Percentiles rank a stretch among this genome's conserved stretches.
These are phyloP conservation scores for Venturia aucupariae DNA, from an alignment of 2,329 filamentous ascomycete species.

Conservation along the genomic window DNA sequence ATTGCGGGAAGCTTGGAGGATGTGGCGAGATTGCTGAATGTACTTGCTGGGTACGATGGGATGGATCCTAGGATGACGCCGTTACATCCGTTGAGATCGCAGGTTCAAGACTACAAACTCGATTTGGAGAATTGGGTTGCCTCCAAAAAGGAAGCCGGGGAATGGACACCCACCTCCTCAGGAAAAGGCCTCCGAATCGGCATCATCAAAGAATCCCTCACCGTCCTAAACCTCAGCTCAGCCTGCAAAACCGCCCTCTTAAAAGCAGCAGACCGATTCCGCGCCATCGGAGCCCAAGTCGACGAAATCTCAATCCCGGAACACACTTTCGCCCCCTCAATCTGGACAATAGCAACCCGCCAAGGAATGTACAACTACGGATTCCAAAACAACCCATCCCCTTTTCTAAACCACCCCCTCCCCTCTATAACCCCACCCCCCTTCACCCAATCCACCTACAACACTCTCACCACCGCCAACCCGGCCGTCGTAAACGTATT, in stretches of 20 bases:
- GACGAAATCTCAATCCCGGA: conserved; percentile 39
- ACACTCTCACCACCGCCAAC: conserved; percentile 35
- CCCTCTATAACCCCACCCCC: conserved; percentile 21
- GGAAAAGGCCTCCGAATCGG: conserved; percentile 37
- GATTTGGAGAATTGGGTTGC: conserved; percentile 22
- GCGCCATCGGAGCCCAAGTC: conserved; percentile 35
- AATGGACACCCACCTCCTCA: conserved; percentile 24
- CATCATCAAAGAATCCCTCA: conserved; percentile 37
- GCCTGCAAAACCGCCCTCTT: conserved; percentile 31
- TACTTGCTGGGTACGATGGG: conserved; percentile 37
- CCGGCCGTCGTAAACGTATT: conserved; percentile 38
- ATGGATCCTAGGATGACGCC: conserved; percentile 36
- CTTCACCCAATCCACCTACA: conserved; percentile 34
- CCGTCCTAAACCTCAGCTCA: conserved; percentile 28
- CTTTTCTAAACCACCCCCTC: conserved; percentile 23
- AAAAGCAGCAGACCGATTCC: conserved; percentile 30
- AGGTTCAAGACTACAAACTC: conserved; percentile 29
- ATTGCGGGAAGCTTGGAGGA: conserved; percentile 34
- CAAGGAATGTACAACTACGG: conserved; percentile 23
- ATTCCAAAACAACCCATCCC: conserved; percentile 23
- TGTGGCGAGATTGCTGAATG: conserved; percentile 30
- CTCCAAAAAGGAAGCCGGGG: conserved; percentile 20
- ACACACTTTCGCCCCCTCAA: conserved; percentile 36
- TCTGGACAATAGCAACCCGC: conserved; percentile 38
- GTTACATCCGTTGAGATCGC: conserved; percentile 28